Percentiles rank a stretch among this genome's conserved stretches.
Evolutionary conservation across 352 stramenopile species (phyloP).

Genomic region (Globisporangium cylindrosporum): DNA sequence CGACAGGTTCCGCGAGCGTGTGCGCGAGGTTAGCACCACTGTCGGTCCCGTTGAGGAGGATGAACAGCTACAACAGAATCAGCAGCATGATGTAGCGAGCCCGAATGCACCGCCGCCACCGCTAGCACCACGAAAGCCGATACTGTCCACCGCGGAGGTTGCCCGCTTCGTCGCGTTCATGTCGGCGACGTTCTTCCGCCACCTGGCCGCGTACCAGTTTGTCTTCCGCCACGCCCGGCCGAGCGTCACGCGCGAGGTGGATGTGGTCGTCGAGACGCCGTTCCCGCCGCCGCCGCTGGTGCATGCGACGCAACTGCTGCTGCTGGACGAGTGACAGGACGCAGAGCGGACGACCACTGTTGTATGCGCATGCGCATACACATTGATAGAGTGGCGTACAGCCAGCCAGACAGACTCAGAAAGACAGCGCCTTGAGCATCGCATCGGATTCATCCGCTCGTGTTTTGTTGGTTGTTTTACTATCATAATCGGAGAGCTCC

Average conservation of each 20-base stretch:
- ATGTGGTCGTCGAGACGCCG: constrained; percentile 48
- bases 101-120: neutral
- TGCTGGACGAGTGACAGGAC: neutral
- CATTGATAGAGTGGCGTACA: neutral
- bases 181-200: constrained; percentile 63
- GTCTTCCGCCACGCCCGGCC: constrained; percentile 35
- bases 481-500: neutral
- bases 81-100: neutral
- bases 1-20: constrained; percentile 31
- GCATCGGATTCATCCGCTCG: neutral
- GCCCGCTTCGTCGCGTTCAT: constrained; percentile 64
- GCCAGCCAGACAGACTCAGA: neutral
- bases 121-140: constrained; percentile 5
- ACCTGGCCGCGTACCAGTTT: constrained; percentile 62
- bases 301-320: constrained; percentile 16
- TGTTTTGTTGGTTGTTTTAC: constrained; percentile 1
- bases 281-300: constrained; percentile 36
- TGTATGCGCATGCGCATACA: neutral
- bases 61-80: neutral
- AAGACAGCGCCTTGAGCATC: neutral
- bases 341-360: neutral
- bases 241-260: constrained; percentile 26
- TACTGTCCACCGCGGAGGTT: constrained; percentile 40
- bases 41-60: neutral
- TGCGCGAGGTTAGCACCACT: constrained; percentile 17